Conservation (phyloP, 768 basidiomycete species). For the Fomitopsis serialis region DNA sequence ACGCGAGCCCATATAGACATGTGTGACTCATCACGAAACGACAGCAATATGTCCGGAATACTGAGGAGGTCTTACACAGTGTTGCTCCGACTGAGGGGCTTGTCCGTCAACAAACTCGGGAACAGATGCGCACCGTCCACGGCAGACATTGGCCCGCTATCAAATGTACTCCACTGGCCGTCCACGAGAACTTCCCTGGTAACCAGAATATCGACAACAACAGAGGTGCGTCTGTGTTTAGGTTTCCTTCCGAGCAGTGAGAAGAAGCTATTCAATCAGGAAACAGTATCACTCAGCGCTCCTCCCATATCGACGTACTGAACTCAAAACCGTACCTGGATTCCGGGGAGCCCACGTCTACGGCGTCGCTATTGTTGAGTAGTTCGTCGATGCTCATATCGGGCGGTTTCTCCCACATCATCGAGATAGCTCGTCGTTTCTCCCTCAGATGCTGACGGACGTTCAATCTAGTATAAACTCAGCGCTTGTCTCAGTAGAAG, state of each 20-base stretch:
- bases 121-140: background rate
- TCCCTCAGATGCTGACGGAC: background rate
- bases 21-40: no score
- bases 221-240: background rate
- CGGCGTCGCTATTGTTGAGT: background rate
- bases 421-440: background rate
- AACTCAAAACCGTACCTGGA: background rate
- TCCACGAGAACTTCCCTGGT: background rate
- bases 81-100: background rate
- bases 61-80: background rate
- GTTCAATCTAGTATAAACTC: background rate
- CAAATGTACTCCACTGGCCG: background rate
- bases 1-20: no score
- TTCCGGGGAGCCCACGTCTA: background rate
- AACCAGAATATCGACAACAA: background rate
- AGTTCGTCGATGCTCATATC: background rate
- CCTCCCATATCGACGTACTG: no score
- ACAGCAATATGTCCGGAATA: no score
- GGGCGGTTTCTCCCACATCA: background rate
- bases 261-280: background rate
- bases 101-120: background rate
- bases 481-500: no score
- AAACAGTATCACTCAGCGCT: no score
- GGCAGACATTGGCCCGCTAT: background rate
- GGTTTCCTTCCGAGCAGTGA: background rate